Evolutionary conservation across 257 asterid species (phyloP), one percentile per base, ranked within the genome.

Genomic region (Lithospermum erythrorhizon): DNA sequence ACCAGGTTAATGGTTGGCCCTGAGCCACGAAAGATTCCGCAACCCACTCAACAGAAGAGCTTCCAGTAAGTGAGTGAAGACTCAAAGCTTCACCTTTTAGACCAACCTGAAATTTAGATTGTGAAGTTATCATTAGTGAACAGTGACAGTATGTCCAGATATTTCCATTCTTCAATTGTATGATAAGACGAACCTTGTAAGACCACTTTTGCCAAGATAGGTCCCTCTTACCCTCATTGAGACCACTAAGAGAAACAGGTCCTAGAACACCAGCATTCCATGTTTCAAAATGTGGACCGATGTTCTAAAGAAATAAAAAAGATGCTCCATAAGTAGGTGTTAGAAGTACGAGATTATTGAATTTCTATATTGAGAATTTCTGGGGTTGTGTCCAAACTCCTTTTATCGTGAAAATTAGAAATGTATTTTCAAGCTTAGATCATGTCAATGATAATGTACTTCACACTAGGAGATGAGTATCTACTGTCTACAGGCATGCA

Each of bases 261-360:
- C 99, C 99, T 62, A 93, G 97, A 77, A 93, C 59, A 61, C 99
- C 99, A 25, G 99, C 91, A 75, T 83, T 89, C 97, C 99, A 93
- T 24, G 97, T 89, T 68, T 93, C 99, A 29, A 84, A 93, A 81
- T 89, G 99, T 4, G 99, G 97, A 29, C 99, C 99, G 9, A 93
- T 80, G 64, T 93, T 93, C 99, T 93, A 81, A 55, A 61, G 10
- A 45, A 73, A 74, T 13, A 19, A 48, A 68, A 29, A 35, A 41
- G 1, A 35, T 35, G 47, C 15, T 64, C 68, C 22, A 52, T 60
- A 59, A 62, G 64, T 35, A 52, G 30, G 67, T 0, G 53, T 20
- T 56, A 63, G 69, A 57, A 53, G 17, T 18, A 7, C n/a, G 20
- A 27, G n/a, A 49, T 21, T 27, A 29, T 6, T 21, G 25, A 45